Conservation (phyloP, 2,329 filamentous ascomycete genomes). For the Colletotrichum endophyticum region DNA sequence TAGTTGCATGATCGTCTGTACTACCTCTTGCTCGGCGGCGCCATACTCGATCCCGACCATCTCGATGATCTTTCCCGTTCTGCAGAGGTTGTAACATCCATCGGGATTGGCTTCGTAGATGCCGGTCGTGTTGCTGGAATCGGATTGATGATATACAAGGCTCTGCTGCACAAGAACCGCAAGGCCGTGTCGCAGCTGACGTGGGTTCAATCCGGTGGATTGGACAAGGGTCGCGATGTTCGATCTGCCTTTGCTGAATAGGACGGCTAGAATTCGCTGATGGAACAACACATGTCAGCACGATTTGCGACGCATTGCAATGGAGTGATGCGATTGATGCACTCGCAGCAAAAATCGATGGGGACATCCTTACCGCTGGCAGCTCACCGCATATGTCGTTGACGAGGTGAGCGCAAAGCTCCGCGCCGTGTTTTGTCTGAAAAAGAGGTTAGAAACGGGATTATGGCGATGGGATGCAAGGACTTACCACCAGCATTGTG, state of each 20-base stretch:
- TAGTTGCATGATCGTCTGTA: constrained; percentile 76
- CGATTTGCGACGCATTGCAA: neutral
- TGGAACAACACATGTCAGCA: constrained; percentile 10
- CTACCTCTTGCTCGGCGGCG: constrained; percentile 72
- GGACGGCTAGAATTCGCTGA: constrained; percentile 83
- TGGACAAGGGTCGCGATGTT: constrained; percentile 72
- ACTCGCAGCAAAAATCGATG: neutral
- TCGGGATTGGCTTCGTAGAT: constrained; percentile 85
- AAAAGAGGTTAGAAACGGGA: neutral
- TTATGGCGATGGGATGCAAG: constrained; percentile 4
- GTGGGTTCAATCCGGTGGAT: constrained; percentile 74
- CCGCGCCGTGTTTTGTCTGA: constrained; percentile 75
- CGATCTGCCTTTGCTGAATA: constrained; percentile 81
- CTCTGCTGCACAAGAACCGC: constrained; percentile 88
- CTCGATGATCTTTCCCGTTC: constrained; percentile 81
- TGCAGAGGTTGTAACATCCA: constrained; percentile 81
- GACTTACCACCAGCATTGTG: constrained; percentile 54
- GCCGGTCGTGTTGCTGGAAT: constrained; percentile 65
- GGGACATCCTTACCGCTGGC: constrained; percentile 72
- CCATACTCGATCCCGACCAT: constrained; percentile 78
- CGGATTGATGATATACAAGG: constrained; percentile 76
- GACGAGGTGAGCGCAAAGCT: constrained; percentile 90
- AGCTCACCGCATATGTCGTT: constrained; percentile 91
- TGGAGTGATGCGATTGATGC: constrained; percentile 8
- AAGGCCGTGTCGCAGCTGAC: constrained; percentile 81